Evolutionary conservation across 2,329 filamentous ascomycete species (phyloP).

Genomic region (Magnaporthiopsis rhizophila): DNA sequence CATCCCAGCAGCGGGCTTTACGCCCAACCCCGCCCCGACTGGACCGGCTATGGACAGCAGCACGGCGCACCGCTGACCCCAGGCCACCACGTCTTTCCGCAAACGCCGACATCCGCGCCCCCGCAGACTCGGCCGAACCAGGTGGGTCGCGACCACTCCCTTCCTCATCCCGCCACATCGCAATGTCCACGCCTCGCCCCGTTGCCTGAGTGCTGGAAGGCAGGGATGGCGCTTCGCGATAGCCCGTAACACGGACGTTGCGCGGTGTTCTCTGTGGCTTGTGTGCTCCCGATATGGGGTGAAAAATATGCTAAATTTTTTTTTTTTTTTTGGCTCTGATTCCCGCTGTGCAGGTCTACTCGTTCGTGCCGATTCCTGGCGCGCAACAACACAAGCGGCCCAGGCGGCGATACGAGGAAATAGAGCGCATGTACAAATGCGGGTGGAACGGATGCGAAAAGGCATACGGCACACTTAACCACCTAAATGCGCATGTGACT

Average conservation of each 20-base stretch:
- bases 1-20: conserved; percentile 58
- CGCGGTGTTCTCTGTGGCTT: background rate
- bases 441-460: conserved; percentile 98
- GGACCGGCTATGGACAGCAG: conserved; percentile 57
- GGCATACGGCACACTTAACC: conserved; percentile 94
- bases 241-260: background rate
- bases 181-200: too few relatives aligned
- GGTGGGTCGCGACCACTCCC: conserved; percentile 35
- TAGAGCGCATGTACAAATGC: conserved; percentile 99
- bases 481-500: conserved; percentile 94
- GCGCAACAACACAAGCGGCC: conserved; percentile 96
- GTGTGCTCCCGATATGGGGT: background rate
- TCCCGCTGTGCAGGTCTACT: conserved; percentile 67
- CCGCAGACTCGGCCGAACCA: conserved; percentile 49
- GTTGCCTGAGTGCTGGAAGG: too few relatives aligned
- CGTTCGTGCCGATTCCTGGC: conserved; percentile 93
- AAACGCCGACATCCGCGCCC: conserved; percentile 46
- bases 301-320: conserved; percentile 12
- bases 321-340: conserved; percentile 12
- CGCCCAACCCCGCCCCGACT: conserved; percentile 64
- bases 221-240: too few relatives aligned
- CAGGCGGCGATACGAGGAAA: conserved; percentile 89
- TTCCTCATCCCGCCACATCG: background rate
- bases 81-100: conserved; percentile 46
- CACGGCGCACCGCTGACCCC: conserved; percentile 40